Evolutionary conservation across 345 rosid species (phyloP).

Genomic region (Brassica carinata): DNA sequence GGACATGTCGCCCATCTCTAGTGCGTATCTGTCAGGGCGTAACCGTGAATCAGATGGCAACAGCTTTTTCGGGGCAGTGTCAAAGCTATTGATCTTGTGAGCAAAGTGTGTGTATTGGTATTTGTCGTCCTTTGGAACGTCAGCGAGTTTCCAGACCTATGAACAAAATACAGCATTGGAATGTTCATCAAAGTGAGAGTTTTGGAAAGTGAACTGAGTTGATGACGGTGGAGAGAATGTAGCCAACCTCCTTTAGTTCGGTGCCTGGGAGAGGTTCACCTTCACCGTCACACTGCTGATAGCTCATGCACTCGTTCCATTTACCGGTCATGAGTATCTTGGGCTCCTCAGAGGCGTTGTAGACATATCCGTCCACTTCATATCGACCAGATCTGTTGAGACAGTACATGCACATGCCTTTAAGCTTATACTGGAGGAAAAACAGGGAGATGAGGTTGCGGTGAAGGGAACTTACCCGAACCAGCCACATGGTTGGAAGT

Average conservation of each 20-base stretch:
- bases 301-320: slow-evolving; percentile 77
- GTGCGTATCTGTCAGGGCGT: slow-evolving; percentile 81
- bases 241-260: slow-evolving; percentile 73
- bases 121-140: slow-evolving; percentile 73
- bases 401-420: slow-evolving; percentile 2
- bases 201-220: neutral
- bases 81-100: slow-evolving; percentile 85
- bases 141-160: slow-evolving; percentile 79
- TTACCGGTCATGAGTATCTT: slow-evolving; percentile 86
- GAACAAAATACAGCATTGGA: neutral
- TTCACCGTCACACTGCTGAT: slow-evolving; percentile 76
- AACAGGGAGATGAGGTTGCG: neutral
- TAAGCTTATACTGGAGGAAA: neutral
- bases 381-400: slow-evolving; percentile 76
- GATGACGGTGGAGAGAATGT: neutral
- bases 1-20: slow-evolving; percentile 72
- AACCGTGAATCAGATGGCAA: slow-evolving; percentile 83
- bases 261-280: slow-evolving; percentile 85
- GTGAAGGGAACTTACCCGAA: slow-evolving; percentile 57
- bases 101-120: slow-evolving; percentile 79
- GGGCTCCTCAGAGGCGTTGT: slow-evolving; percentile 76
- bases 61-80: slow-evolving; percentile 80
- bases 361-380: slow-evolving; percentile 88
- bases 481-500: slow-evolving; percentile 89
- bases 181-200: neutral